A percentile compares a stretch with the other conserved stretches of the same genome.
These are phyloP conservation scores for Colletotrichum sp. DNA, from an alignment of 2,329 filamentous ascomycete species.

Conservation along the genomic window DNA sequence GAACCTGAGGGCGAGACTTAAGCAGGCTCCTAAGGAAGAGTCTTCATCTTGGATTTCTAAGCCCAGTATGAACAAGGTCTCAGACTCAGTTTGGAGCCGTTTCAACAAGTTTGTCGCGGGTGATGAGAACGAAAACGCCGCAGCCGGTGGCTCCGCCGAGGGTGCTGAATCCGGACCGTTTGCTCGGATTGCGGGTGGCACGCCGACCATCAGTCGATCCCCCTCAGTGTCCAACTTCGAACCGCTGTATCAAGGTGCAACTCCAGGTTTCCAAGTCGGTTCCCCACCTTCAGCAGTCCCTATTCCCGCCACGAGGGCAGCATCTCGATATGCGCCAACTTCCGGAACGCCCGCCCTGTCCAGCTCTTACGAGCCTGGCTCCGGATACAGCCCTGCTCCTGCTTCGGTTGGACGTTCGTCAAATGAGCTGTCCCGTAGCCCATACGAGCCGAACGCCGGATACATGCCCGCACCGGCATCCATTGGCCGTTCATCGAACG, in stretches of 20 bases:
- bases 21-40: constrained; percentile 82
- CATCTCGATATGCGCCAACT: constrained; percentile 57
- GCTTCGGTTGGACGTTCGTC: constrained; percentile 27
- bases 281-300: constrained; percentile 37
- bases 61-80: constrained; percentile 95
- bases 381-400: constrained; percentile 26
- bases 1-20: constrained; percentile 82
- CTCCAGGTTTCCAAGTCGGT: constrained; percentile 33
- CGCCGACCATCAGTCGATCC: constrained; percentile 76
- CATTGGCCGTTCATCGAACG: constrained; percentile 28
- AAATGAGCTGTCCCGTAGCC: constrained; percentile 31
- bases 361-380: constrained; percentile 27
- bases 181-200: constrained; percentile 77
- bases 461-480: background rate
- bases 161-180: constrained; percentile 76
- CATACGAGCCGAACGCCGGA: constrained; percentile 25
- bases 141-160: constrained; percentile 61
- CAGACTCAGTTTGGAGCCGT: constrained; percentile 85
- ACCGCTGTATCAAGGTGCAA: constrained; percentile 65
- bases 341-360: constrained; percentile 30
- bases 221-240: constrained; percentile 77
- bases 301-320: constrained; percentile 44
- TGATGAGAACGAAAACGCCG: constrained; percentile 76
- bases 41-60: constrained; percentile 91
- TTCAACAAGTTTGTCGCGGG: constrained; percentile 98